Base-by-base conservation (phyloP, 306 rosid genomes). In the Erythrophleum fordii region DNA sequence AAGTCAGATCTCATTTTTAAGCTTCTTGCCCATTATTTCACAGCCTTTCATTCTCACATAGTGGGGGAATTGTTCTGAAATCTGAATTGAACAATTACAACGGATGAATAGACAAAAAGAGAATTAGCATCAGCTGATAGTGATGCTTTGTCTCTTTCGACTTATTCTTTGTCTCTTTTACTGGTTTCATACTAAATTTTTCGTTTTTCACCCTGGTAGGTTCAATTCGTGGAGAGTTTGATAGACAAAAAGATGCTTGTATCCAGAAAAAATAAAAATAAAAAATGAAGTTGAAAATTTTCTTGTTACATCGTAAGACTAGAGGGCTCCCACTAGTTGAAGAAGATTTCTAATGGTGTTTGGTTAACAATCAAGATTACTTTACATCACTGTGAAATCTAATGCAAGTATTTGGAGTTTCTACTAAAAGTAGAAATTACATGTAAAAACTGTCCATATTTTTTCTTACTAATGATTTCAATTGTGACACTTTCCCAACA, bases 91-190 rank as follows among this genome's bases (percentile, higher is more conserved):
- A 68, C 66, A 68, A 23, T 66, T 80, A 60, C 51, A 10, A 61
- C 23, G 72, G 71, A 26, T 16, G 34, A 55, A 75, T 55, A 66
- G 80, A 74, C 84, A 20, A 29, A n/a, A 56, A 62, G 58, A 80
- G 13, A 49, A 62, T 80, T 64, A 73, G 53, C 75, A 64, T 64
- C 59, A 12, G 45, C 75, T 65, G 80, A 80, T 51, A 51, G 28
- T 2, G 46, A 56, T 52, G 48, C 80, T 80, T 80, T 80, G 79
- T 61, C 73, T 65, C 83, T 58, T 72, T 39, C 16, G 26, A 74
- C 69, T 28, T 81, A 52, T 35, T 48, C 44, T 42, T 59, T 17
- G 58, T 39, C 42, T 39, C 42, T 39, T 6, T 7, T 4, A 39
- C 6, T 1, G 42, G 42, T 39, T 39, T 39, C 42, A 7, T 39